phyloP scores from a whole-genome alignment of 2,329 filamentous ascomycete species.

The Ophidiomyces ophidiicola region DNA sequence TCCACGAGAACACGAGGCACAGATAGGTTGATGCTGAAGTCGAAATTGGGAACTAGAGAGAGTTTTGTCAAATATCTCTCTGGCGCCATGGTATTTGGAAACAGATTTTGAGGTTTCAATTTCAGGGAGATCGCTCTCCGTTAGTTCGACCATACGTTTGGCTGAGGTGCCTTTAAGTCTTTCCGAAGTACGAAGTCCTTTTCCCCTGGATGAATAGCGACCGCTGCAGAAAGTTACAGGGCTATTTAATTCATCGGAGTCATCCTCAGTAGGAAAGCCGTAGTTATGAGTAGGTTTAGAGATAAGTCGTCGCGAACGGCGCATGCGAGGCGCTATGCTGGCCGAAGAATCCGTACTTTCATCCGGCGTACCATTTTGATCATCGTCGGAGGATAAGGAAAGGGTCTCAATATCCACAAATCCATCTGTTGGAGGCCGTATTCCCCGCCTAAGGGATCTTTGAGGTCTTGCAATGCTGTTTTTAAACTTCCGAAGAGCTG shows the following conservation, averaged over 20 bases:
- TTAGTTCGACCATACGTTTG: conserved; percentile 36
- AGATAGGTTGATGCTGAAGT: conserved; percentile 55
- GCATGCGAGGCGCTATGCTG: no score
- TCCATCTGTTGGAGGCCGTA: conserved; percentile 1
- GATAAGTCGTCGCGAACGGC: conserved; percentile 9
- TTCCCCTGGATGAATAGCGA: neutral
- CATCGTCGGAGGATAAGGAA: conserved; percentile 16
- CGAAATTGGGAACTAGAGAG: conserved; percentile 55
- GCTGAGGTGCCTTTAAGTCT: conserved; percentile 12
- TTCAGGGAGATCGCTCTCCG: conserved; percentile 38
- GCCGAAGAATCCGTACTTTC: no score
- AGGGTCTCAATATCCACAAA: conserved; percentile 15
- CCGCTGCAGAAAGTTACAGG: neutral
- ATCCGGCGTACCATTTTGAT: no score
- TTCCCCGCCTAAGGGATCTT: neutral
- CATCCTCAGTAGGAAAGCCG: neutral
- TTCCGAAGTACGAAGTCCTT: conserved; percentile 12
- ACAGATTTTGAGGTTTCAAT: conserved; percentile 10
- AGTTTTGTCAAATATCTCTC: conserved; percentile 57
- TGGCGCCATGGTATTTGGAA: conserved; percentile 40
- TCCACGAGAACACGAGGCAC: conserved; percentile 57
- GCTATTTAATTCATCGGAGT: conserved; percentile 6
- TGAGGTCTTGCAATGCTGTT: neutral
- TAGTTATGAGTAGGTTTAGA: neutral
- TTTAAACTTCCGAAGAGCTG: conserved; percentile 8